Conservation (phyloP, 257 asterid species). For the Solanum pinnatisectum region DNA sequence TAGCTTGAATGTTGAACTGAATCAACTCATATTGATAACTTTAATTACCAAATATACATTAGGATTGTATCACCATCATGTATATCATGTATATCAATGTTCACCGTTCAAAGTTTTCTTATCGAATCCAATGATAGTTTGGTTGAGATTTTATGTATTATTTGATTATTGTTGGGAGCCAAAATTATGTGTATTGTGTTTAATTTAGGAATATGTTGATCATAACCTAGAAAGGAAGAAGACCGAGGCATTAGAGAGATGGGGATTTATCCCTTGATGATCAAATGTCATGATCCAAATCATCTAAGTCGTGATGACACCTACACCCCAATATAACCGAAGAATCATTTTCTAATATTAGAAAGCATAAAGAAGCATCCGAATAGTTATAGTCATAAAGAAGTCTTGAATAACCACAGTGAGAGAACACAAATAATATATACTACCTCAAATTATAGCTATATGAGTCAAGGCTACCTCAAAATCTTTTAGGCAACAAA, state of each 20-base stretch:
- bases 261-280: background rate
- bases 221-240: too few species aligned
- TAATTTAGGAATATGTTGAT: too few species aligned
- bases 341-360: too few species aligned
- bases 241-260: too few species aligned
- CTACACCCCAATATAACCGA: background rate
- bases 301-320: too few species aligned
- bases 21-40: too few species aligned
- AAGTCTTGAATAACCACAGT: background rate
- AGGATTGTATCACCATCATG: background rate
- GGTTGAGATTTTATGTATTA: background rate
- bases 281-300: too few species aligned
- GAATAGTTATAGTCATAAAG: background rate
- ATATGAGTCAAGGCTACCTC: background rate
- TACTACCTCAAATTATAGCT: too few species aligned
- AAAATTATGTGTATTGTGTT: too few species aligned
- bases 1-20: too few species aligned
- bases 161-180: background rate
- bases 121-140: background rate
- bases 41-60: background rate
- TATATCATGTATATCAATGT: background rate
- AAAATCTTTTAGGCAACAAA: background rate
- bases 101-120: background rate
- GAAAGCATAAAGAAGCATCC: background rate
- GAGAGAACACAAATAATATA: background rate